A percentile compares a stretch with the other conserved stretches of the same genome.
Evolutionary conservation across 2,329 filamentous ascomycete species (phyloP).

Genomic region (Diplodia seriata): DNA sequence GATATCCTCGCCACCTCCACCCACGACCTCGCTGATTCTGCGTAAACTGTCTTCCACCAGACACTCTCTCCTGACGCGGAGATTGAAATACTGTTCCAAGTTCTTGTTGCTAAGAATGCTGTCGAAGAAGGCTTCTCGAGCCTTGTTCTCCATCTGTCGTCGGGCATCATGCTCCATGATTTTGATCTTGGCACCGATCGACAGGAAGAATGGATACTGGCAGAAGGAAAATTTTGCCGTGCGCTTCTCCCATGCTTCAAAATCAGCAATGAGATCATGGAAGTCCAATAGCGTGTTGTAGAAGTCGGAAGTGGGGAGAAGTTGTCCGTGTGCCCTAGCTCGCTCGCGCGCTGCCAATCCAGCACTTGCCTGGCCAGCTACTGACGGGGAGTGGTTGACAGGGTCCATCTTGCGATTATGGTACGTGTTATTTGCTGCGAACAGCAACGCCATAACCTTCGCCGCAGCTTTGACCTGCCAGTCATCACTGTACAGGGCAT

Average conservation of each 20-base stretch:
- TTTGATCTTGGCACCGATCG: constrained; percentile 89
- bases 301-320: constrained; percentile 82
- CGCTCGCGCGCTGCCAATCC: constrained; percentile 51
- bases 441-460: constrained; percentile 79
- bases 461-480: constrained; percentile 88
- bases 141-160: constrained; percentile 87
- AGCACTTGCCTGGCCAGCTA: constrained; percentile 41
- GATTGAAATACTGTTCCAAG: constrained; percentile 77
- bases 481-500: constrained; percentile 72
- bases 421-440: constrained; percentile 76
- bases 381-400: constrained; percentile 30
- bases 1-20: constrained; percentile 80
- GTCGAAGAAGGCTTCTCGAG: constrained; percentile 88
- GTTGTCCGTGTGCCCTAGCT: constrained; percentile 64
- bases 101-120: constrained; percentile 78
- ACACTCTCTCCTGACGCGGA: constrained; percentile 82
- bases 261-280: constrained; percentile 83
- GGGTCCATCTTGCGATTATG: constrained; percentile 33
- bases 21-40: constrained; percentile 83
- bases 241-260: constrained; percentile 83
- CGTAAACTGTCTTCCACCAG: constrained; percentile 87
- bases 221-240: constrained; percentile 83
- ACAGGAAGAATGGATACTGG: constrained; percentile 90
- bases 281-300: constrained; percentile 88
- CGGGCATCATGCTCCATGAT: constrained; percentile 88